Base-by-base conservation (phyloP, 148 eudicot species). In the Cornus florida region DNA sequence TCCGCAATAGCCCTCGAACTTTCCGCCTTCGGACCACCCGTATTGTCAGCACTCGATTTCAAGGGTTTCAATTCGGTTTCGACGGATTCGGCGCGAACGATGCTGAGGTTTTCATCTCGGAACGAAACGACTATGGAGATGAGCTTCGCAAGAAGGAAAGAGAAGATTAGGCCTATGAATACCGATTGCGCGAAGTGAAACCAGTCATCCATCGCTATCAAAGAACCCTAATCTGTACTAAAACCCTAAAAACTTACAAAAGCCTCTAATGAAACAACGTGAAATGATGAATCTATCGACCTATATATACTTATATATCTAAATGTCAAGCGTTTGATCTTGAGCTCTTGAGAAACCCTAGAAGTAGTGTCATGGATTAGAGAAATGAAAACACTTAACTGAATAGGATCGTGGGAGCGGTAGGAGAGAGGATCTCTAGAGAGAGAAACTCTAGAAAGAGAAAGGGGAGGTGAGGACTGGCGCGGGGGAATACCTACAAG, bases 81-180 rank as follows among this genome's bases (percentile, higher is more conserved):
- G 23, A 77, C n/a, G 11, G 85, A 39, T 31, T 73, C 67, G 62
- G 81, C n/a, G 14, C 84, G 91, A 5, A 82, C 82, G 79, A 82
- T 83, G 4, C 84, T 89, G 38, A 78, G 94, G 70, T 91, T 90
- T 0, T 91, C 93, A 0, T 91, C 91, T 48, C 89, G 90, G 85
- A 96, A 92, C 6, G 99, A 86, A 75, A 94, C 86, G 73, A 94
- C 84, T 7, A 92, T 32, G 11, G 99, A 94, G 78, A 97, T 92
- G 70, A 97, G 88, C 77, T 97, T 97, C 1, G 99, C 98, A 13
- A 97, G 85, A 11, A 97, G 89, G 84, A 83, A 94, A 3, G 99
- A 94, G 84, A 94, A 92, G 20, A 97, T 80, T 28, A 97, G 48
- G 31, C 98, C 99, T 32, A 94, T 84, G 46, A 94, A 14, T 4